Conservation (phyloP, 257 asterid genomes). For the Datura wrightii region DNA sequence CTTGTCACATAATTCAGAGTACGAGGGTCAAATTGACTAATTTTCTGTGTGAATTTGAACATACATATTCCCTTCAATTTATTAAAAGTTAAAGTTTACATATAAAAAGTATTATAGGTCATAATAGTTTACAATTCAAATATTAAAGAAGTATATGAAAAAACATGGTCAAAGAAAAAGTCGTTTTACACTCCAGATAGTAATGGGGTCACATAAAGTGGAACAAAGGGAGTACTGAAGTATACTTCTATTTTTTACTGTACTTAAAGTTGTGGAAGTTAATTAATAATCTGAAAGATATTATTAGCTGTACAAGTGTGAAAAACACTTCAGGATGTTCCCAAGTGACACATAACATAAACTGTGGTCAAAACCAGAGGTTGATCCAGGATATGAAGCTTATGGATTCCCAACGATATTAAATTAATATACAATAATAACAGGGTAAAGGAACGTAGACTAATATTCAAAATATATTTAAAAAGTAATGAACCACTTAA, state of each 20-base stretch:
- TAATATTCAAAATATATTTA: too few relatives aligned
- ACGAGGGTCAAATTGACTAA: neutral
- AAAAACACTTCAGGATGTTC: conserved; percentile 10
- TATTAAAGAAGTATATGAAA: neutral
- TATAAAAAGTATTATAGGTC: neutral
- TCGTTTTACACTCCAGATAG: neutral
- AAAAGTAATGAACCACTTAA: too few relatives aligned
- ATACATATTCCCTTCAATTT: neutral
- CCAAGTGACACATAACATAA: neutral
- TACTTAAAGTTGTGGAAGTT: neutral
- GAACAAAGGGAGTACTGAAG: neutral
- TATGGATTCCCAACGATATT: too few relatives aligned
- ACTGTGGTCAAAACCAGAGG: neutral
- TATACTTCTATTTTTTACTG: neutral
- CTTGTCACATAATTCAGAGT: neutral
- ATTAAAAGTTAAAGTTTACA: neutral
- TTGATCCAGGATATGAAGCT: too few relatives aligned
- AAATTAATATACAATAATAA: too few relatives aligned
- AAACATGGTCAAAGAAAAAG: neutral
- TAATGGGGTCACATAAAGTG: neutral
- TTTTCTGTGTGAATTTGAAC: neutral
- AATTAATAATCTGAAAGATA: conserved; percentile 14
- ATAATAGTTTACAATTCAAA: neutral
- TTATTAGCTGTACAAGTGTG: conserved; percentile 5
- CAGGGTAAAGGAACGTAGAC: too few relatives aligned